Conservation (phyloP, 1,284 basidiomycete species). For the Meira miltonrushii region DNA sequence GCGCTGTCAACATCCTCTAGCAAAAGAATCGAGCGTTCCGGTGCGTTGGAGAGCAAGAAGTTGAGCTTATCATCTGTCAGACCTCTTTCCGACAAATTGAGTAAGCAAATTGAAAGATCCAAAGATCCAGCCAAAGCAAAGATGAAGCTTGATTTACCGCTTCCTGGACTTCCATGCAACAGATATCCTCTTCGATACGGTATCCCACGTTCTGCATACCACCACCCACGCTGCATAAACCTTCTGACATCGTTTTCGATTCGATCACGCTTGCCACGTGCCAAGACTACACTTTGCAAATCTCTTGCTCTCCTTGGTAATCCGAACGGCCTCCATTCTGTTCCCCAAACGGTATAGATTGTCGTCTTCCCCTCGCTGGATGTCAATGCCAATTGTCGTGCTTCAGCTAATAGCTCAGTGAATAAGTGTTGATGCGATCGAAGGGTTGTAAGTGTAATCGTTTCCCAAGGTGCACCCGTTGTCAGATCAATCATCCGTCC, state of each 20-base stretch:
- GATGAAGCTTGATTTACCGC: slow-evolving; percentile 97
- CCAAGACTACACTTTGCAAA: slow-evolving; percentile 84
- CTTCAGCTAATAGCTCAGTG: slow-evolving; percentile 74
- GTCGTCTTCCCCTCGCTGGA: slow-evolving; percentile 90
- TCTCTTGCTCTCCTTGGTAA: slow-evolving; percentile 82
- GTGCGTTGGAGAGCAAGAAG: slow-evolving; percentile 84
- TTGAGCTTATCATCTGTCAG: slow-evolving; percentile 95
- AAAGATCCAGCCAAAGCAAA: slow-evolving; percentile 89
- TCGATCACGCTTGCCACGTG: slow-evolving; percentile 69
- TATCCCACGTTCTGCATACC: slow-evolving; percentile 94
- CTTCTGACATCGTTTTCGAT: slow-evolving; percentile 74
- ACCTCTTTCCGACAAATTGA: slow-evolving; percentile 94
- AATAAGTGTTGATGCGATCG: slow-evolving; percentile 79
- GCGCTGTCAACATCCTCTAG: slow-evolving; percentile 99
- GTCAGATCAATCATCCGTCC: slow-evolving; percentile 73
- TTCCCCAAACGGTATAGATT: slow-evolving; percentile 92
- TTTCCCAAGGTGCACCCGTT: slow-evolving; percentile 94
- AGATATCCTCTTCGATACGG: slow-evolving; percentile 95
- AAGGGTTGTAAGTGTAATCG: slow-evolving; percentile 86
- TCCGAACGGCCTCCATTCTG: slow-evolving; percentile 94
- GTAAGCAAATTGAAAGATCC: slow-evolving; percentile 84
- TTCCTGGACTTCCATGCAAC: slow-evolving; percentile 90
- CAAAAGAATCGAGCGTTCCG: slow-evolving; percentile 83
- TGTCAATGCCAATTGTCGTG: slow-evolving; percentile 76
- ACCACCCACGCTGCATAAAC: slow-evolving; percentile 77